Evolutionary conservation across 1,139 yeast species (phyloP), one percentile per base, ranked within the genome.

Genomic region (Nematodospora anomalae): DNA sequence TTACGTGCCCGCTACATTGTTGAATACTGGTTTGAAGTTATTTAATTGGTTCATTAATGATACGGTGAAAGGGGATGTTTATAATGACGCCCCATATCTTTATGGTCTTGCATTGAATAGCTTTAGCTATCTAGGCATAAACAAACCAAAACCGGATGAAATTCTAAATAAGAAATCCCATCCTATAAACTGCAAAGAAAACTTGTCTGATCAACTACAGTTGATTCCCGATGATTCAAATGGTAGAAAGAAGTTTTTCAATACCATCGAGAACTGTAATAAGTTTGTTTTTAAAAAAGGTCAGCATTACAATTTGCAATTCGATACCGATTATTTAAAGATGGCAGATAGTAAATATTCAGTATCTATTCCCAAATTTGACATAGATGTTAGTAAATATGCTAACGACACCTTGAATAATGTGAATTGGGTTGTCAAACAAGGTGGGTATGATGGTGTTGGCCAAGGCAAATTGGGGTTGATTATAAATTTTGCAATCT

Each of bases 61-160:
- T 26, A 74, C 83, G 23, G 77, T 80, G 9, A 75, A 69, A 37
- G 87, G 83, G 4, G 89, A 83, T 50, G 62, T 80, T 3, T 79
- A 78, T 49, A 59, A 63, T 26, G 86, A 80, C 35, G 67, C 71
- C 50, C 71, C 92, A 61, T 83, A 61, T 51, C 59, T 83, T 15
- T 82, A 81, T 45, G 87, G 88, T 0, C 66, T 75, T 28, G 83
- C 79, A 0, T 55, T 82, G 45, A 73, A 79, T 40, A 76, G 83
- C 40, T 75, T 83, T 52, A 79, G 71, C 2, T 64, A 58, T 33
- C 53, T 68, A 34, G 47, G 42, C 7, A 40, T 45, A 16, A 35
- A 40, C 10, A 36, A 41, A 16, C 29, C 36, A 5, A 18, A 29
- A 6, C 41, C 41, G 4, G 13, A 29, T 5, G 28, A 33, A 7